These are phyloP conservation scores for Arabis alpina DNA, from an alignment of 345 rosid genomes.

Conservation along the genomic window DNA sequence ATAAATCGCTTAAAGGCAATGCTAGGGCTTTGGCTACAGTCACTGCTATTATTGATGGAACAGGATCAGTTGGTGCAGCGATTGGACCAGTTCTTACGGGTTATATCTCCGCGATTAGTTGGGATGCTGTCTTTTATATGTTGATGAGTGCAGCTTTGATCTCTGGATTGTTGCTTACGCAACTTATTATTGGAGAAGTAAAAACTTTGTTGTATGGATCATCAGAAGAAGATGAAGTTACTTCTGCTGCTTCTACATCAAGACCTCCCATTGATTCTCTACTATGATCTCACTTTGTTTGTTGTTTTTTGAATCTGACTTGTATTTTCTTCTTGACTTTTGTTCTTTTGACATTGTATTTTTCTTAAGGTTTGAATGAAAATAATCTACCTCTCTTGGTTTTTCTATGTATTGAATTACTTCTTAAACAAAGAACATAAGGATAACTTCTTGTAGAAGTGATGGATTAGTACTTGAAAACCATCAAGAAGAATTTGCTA, in stretches of 20 bases:
- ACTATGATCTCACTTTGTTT: constrained; percentile 17
- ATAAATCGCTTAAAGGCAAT: constrained; percentile 80
- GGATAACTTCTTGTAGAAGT: neutral
- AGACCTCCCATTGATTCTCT: constrained; percentile 45
- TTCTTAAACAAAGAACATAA: neutral
- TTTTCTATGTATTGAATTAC: neutral
- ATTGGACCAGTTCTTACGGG: constrained; percentile 88
- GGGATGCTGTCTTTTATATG: constrained; percentile 89
- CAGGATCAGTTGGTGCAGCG: constrained; percentile 97
- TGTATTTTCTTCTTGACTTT: constrained; percentile 16
- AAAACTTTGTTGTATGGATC: constrained; percentile 38
- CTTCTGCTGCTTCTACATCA: constrained; percentile 23
- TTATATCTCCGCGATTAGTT: constrained; percentile 75
- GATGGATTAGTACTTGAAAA: neutral
- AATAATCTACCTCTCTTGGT: neutral
- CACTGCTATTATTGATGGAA: constrained; percentile 93
- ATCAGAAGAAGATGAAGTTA: constrained; percentile 36
- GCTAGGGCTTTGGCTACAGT: constrained; percentile 93
- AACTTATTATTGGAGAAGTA: constrained; percentile 69
- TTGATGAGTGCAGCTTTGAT: constrained; percentile 81
- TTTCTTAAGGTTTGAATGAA: neutral
- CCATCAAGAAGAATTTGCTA: too few relatives aligned
- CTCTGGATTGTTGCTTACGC: constrained; percentile 80
- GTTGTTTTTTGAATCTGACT: constrained; percentile 6
- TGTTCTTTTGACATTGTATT: constrained; percentile 11